Percentiles rank a stretch among this genome's conserved stretches.
These are phyloP conservation scores for Arabidopsis hybrid DNA, from an alignment of 441 rosid species.

Conservation along the genomic window DNA sequence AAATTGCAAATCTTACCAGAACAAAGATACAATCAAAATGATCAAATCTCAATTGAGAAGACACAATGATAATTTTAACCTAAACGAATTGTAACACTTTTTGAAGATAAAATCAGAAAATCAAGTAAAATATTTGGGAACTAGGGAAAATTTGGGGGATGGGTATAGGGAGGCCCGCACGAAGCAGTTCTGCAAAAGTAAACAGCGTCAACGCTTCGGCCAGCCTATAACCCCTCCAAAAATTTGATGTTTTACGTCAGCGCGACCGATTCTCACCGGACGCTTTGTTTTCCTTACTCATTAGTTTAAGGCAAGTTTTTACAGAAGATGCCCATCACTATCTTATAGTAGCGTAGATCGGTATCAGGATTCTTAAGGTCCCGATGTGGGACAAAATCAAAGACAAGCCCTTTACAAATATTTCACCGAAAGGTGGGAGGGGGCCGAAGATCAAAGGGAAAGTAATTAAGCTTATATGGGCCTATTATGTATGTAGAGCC, in stretches of 20 bases:
- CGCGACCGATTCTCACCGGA: constrained; percentile 74
- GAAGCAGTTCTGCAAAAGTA: constrained; percentile 77
- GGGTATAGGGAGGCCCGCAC: constrained; percentile 79
- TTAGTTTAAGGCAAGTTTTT: constrained; percentile 70
- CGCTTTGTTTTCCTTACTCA: constrained; percentile 99
- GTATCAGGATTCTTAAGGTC: too few species aligned
- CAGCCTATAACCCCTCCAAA: constrained; percentile 90
- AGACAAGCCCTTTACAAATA: too few species aligned
- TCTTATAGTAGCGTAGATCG: constrained; percentile 21
- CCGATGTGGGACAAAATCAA: too few species aligned
- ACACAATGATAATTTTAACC: too few species aligned
- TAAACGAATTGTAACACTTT: too few species aligned
- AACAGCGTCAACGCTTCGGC: constrained; percentile 80
- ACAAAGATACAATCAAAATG: too few species aligned
- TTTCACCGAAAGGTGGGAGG: too few species aligned
- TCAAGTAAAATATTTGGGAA: background rate
- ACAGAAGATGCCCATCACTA: fast-evolving
- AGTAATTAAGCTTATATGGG: too few species aligned
- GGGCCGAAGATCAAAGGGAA: too few species aligned
- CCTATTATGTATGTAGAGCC: too few species aligned
- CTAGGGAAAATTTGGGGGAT: constrained; percentile 9
- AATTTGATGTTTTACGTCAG: constrained; percentile 42
- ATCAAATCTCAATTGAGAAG: too few species aligned
- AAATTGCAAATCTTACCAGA: background rate
- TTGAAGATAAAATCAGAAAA: too few species aligned